Conservation (phyloP, 192 early-diverging fungal genomes). For the Blastocladiella britannica region DNA sequence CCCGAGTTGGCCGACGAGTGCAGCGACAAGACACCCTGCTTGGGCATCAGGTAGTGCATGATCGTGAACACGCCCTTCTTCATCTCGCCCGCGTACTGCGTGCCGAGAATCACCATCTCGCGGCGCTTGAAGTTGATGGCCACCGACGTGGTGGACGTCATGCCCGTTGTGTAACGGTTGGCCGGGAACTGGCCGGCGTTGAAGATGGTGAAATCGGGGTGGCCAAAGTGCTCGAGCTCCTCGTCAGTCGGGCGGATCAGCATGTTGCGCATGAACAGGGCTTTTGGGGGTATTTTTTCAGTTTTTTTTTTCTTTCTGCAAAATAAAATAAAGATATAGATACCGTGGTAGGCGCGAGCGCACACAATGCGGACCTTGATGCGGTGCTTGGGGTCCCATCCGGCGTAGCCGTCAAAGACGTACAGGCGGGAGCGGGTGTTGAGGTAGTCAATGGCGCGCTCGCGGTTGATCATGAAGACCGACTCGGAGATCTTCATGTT, state of each 20-base stretch:
- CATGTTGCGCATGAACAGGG: slow-evolving; percentile 98
- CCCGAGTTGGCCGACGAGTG: slow-evolving; percentile 93
- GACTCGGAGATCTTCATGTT: slow-evolving; percentile 71
- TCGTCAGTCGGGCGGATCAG: slow-evolving; percentile 80
- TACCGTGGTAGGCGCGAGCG: slow-evolving; percentile 76
- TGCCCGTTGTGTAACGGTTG: slow-evolving; percentile 80
- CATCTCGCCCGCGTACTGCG: slow-evolving; percentile 98
- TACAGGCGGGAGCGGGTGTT: slow-evolving; percentile 83
- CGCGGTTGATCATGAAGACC: slow-evolving; percentile 81
- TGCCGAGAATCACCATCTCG: slow-evolving; percentile 97
- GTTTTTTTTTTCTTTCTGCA: not conserved
- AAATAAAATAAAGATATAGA: not conserved
- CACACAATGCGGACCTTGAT: slow-evolving; percentile 93
- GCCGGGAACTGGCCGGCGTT: slow-evolving; percentile 90
- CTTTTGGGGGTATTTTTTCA: not conserved
- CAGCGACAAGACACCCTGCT: slow-evolving; percentile 64
- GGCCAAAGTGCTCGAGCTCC: slow-evolving; percentile 78
- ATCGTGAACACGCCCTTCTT: slow-evolving; percentile 98
- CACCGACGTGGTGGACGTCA: slow-evolving; percentile 85
- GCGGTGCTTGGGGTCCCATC: slow-evolving; percentile 95
- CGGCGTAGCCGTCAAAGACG: slow-evolving; percentile 92
- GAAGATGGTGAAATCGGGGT: slow-evolving; percentile 94
- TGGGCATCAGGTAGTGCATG: slow-evolving; percentile 99
- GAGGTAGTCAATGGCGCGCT: slow-evolving; percentile 86
- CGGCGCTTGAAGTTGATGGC: slow-evolving; percentile 75